Conservation (phyloP, 1,139 yeast genomes). For the Taphrina wiesneri region DNA sequence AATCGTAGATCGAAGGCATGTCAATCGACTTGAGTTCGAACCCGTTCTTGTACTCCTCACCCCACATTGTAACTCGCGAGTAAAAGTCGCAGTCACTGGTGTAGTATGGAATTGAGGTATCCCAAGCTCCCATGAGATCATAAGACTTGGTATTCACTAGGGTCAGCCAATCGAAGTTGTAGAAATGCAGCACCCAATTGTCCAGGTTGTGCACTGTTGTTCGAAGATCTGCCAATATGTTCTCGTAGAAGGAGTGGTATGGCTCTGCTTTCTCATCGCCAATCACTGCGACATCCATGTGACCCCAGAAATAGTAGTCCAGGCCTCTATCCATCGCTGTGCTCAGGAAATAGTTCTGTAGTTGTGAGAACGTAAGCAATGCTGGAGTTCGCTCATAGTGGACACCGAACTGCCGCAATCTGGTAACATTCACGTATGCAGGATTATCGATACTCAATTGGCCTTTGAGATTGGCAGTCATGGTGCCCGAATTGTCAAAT, state of each 20-base stretch:
- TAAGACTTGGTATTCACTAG: constrained; percentile 5
- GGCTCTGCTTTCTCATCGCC: constrained; percentile 1
- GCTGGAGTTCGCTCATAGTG: constrained; percentile 12
- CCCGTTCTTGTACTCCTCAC: constrained; percentile 5
- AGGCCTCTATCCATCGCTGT: constrained; percentile 7
- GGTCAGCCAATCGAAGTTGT: constrained; percentile 17
- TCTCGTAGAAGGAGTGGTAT: constrained; percentile 10
- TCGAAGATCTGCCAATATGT: not conserved
- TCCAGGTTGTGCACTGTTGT: not conserved
- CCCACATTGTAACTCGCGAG: constrained; percentile 16
- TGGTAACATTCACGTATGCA: constrained; percentile 5
- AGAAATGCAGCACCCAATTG: constrained; percentile 19
- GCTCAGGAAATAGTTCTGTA: constrained; percentile 10
- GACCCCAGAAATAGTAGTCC: constrained; percentile 17
- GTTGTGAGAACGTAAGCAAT: constrained; percentile 8
- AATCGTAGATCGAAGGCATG: constrained; percentile 3
- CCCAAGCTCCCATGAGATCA: constrained; percentile 19
- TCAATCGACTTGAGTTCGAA: not conserved
- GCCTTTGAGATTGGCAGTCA: constrained; percentile 6
- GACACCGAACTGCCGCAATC: constrained; percentile 4
- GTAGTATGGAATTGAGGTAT: constrained; percentile 14
- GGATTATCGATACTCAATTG: constrained; percentile 11
- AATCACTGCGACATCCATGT: constrained; percentile 22
- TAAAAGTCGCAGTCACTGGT: constrained; percentile 20
- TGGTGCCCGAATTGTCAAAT: constrained; percentile 26